Evolutionary conservation across 805 yeast genomes (phyloP).

Genomic region (Zygosaccharomyces siamensis): DNA sequence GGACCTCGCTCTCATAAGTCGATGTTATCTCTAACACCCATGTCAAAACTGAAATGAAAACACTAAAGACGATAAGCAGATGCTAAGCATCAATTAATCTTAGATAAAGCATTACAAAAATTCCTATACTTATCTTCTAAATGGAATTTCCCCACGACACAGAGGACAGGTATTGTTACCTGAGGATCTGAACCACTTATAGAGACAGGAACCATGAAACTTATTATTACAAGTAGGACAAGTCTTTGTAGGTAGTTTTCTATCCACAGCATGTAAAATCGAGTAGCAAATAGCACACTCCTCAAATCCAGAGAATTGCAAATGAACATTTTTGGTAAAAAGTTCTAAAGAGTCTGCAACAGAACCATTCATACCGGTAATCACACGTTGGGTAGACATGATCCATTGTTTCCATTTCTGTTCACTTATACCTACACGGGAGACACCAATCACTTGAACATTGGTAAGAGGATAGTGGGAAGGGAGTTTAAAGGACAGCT

Average conservation of each 20-base stretch:
- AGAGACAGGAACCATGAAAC: constrained; percentile 92
- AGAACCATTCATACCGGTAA: constrained; percentile 69
- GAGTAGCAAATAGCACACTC: constrained; percentile 98
- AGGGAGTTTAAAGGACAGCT: constrained; percentile 72
- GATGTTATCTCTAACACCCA: not conserved
- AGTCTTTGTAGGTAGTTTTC: constrained; percentile 79
- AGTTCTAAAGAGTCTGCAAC: constrained; percentile 41
- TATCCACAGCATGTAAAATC: constrained; percentile 77
- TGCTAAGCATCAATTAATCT: not conserved
- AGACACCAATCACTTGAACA: constrained; percentile 70
- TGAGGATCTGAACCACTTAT: constrained; percentile 95
- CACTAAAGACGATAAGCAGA: not conserved
- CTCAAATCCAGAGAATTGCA: constrained; percentile 89
- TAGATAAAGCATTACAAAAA: not conserved
- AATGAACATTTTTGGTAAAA: constrained; percentile 58
- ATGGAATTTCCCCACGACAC: constrained; percentile 55
- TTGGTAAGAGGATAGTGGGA: constrained; percentile 69
- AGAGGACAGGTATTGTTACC: constrained; percentile 91
- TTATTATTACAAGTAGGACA: constrained; percentile 90
- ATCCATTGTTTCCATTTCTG: constrained; percentile 94
- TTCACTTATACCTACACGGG: constrained; percentile 83
- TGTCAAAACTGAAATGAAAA: not conserved
- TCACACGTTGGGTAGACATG: constrained; percentile 79
- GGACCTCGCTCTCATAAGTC: not conserved
- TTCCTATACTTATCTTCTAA: constrained; percentile 29